phyloP scores from a whole-genome alignment of 106 monocot genomes.

The Cymbidium sinense region DNA sequence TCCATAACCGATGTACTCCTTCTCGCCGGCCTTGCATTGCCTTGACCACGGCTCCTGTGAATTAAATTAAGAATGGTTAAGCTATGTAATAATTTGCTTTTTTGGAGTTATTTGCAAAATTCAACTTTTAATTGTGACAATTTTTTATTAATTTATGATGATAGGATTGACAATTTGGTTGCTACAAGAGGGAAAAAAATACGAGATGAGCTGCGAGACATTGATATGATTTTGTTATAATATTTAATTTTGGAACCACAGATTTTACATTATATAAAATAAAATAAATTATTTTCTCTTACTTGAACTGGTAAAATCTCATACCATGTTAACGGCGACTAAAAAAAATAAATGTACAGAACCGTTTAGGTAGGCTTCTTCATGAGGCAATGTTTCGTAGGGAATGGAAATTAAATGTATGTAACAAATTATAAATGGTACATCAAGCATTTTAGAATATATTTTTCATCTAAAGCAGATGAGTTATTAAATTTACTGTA shows the following conservation, averaged over 20 bases:
- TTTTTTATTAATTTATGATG: background rate
- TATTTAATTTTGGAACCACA: background rate
- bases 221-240: background rate
- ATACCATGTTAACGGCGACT: too few species aligned
- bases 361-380: too few species aligned
- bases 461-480: background rate
- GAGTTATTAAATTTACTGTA: background rate
- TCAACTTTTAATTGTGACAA: background rate
- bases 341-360: too few species aligned
- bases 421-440: background rate
- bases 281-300: background rate
- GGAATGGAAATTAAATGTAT: background rate
- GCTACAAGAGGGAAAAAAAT: background rate
- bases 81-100: background rate
- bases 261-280: too few species aligned
- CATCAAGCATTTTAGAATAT: background rate
- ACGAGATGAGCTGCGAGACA: background rate
- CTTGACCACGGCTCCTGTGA: slow-evolving; percentile 48
- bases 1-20: slow-evolving; percentile 32
- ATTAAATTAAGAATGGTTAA: background rate
- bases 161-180: background rate
- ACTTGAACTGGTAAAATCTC: background rate
- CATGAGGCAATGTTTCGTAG: too few species aligned
- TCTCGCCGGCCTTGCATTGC: slow-evolving; percentile 36
- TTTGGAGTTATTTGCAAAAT: background rate